Base-by-base conservation (phyloP, 1,284 basidiomycete genomes). In the Apiotrichum veenhuisii region DNA sequence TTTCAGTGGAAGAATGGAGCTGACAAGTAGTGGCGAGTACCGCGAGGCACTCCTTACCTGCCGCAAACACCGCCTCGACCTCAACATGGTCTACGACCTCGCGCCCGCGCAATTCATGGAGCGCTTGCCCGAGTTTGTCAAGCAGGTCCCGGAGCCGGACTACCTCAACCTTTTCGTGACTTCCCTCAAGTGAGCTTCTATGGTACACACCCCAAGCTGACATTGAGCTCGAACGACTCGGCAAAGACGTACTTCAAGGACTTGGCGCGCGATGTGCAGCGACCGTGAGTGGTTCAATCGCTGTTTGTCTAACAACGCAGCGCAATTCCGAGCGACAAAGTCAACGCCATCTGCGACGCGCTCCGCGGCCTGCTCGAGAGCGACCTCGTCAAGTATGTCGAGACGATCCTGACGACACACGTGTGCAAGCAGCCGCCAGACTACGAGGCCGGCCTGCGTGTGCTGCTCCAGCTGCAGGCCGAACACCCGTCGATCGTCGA, bases 161-260 rank as follows among this genome's bases (percentile, higher is more conserved):
- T 85, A 93, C 73, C 82, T 99, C 64, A 97, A 97, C 72, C 80
- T 99, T 51, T 94, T 99, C 77, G 80, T 98, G 55, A 89, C 92
- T 18, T 85, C 82, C 22, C 68, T 98, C 27, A 89, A 88, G 88
- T 91, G 63, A 54, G 86, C 78, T n/a, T n/a, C n/a, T 33, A 15
- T 51, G 18, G 9, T 7, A 10, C 3, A 11, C 10, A 20, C 2
- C 11, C 27, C 8, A 9, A 51, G 52, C 59, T 65, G 34, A 63
- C 53, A 7, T 30, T 12, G 36, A 71, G 66, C 55, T 54, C 60
- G 3, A 50, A 55, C 0, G 68, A 70, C 54, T 62, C 63, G 12
- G 62, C 71, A 5, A 43, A 49, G 18, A 55, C 60, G 9, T 53
- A 69, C 47, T 72, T 69, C 49, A 60, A 58, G 18, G 70, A 71